phyloP scores from a whole-genome alignment of 192 early-diverging fungal species.

The Coemansia sp. region DNA sequence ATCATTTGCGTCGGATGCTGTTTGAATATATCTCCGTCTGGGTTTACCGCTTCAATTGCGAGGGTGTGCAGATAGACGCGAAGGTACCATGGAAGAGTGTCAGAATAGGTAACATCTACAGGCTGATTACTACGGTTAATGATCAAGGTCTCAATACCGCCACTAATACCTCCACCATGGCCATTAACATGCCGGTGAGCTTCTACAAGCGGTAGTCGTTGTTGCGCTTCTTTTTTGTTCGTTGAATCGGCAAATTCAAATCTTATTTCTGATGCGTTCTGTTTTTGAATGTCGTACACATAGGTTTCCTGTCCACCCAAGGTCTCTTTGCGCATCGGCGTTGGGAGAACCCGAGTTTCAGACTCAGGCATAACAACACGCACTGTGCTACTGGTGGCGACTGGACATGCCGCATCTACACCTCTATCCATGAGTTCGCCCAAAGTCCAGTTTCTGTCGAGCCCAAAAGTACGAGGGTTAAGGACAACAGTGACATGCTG shows the following conservation, averaged over 20 bases:
- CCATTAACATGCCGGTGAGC: slow-evolving; percentile 58
- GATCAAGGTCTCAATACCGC: slow-evolving; percentile 74
- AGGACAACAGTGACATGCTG: slow-evolving; percentile 82
- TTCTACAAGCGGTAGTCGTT: slow-evolving; percentile 16
- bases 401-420: slow-evolving; percentile 53
- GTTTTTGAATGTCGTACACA: slow-evolving; percentile 31
- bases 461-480: slow-evolving; percentile 58
- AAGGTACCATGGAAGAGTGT: slow-evolving; percentile 90
- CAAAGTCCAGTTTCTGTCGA: slow-evolving; percentile 47
- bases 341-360: slow-evolving; percentile 16
- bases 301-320: slow-evolving; percentile 11
- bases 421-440: slow-evolving; percentile 55
- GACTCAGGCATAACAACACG: slow-evolving; percentile 22
- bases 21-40: slow-evolving; percentile 6
- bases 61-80: slow-evolving; percentile 90
- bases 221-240: slow-evolving; percentile 2
- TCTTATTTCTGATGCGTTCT: slow-evolving; percentile 13
- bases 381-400: slow-evolving; percentile 51
- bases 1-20: slow-evolving; percentile 23
- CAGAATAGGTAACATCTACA: slow-evolving; percentile 63
- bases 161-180: slow-evolving; percentile 82
- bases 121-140: slow-evolving; percentile 61
- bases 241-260: slow-evolving; percentile 2
- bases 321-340: slow-evolving; percentile 8
- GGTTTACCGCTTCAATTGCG: slow-evolving; percentile 33